Evolutionary conservation across 495 filamentous ascomycete species (phyloP).

Genomic region (Collariella sp.): DNA sequence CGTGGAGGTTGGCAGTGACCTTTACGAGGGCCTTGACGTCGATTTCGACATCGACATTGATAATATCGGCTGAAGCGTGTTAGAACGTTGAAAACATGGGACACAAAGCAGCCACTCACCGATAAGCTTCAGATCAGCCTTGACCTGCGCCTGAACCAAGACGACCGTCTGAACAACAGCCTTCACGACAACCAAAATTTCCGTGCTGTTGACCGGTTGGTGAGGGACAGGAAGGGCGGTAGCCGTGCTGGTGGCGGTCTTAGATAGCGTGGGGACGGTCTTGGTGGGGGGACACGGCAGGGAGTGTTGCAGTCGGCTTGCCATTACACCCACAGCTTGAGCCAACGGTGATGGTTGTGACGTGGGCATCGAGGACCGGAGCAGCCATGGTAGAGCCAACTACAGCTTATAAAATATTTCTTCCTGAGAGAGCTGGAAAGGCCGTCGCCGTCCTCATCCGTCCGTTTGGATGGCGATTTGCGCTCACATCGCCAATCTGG

Average conservation of each 20-base stretch:
- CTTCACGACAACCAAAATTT: background rate
- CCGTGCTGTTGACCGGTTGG: background rate
- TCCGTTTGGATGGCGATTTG: background rate
- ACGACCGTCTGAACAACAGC: background rate
- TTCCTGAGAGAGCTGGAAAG: background rate
- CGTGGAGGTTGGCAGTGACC: constrained; percentile 5
- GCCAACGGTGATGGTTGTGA: background rate
- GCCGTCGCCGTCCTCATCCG: background rate
- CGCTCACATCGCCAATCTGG: background rate
- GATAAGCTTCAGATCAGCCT: constrained; percentile 5
- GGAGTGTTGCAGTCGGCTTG: background rate
- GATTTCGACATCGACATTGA: constrained; percentile 3
- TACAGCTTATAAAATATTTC: constrained; percentile 2
- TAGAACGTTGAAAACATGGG: too few relatives aligned
- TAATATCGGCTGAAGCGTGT: background rate
- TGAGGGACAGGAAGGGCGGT: background rate
- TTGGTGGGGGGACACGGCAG: too few relatives aligned
- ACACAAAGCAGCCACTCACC: constrained; percentile 5
- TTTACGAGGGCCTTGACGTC: constrained; percentile 10
- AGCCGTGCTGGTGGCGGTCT: background rate
- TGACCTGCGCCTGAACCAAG: constrained; percentile 3
- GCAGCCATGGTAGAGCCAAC: constrained; percentile 10
- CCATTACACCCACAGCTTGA: too few relatives aligned
- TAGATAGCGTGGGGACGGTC: background rate
- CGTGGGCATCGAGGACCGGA: constrained; percentile 1